Evolutionary conservation across 306 rosid species (phyloP).

Genomic region (Rubus idaeus): DNA sequence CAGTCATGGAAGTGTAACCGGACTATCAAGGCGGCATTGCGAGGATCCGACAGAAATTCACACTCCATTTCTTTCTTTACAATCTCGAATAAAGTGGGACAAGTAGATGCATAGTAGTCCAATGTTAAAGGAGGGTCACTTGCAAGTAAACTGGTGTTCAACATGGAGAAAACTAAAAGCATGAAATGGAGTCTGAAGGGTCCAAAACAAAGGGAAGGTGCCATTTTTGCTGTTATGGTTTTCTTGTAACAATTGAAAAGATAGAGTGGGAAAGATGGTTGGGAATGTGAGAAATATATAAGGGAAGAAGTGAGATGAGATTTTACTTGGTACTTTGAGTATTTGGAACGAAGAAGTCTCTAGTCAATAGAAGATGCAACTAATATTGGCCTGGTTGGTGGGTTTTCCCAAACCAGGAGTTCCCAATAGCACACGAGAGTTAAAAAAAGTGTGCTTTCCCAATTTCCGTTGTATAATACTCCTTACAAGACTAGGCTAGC

Average conservation of each 20-base stretch:
- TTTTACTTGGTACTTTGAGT: constrained; percentile 37
- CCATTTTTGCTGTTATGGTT: constrained; percentile 40
- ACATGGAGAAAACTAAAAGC: constrained; percentile 27
- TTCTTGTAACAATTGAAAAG: constrained; percentile 21
- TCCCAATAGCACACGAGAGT: not conserved
- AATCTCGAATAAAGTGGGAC: constrained; percentile 69
- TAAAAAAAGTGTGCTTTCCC: not conserved
- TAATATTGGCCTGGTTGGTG: constrained; percentile 66
- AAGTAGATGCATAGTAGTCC: constrained; percentile 70
- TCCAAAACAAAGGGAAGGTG: constrained; percentile 26
- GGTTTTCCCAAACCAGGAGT: constrained; percentile 45
- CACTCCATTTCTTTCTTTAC: constrained; percentile 77
- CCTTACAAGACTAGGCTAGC: constrained; percentile 14
- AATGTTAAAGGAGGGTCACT: constrained; percentile 58
- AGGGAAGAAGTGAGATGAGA: constrained; percentile 7
- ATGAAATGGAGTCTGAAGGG: constrained; percentile 31
- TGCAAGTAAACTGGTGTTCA: constrained; percentile 39
- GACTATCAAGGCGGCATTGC: constrained; percentile 62
- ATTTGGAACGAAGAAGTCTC: constrained; percentile 16
- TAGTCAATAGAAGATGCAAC: constrained; percentile 94
- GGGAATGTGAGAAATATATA: constrained; percentile 39
- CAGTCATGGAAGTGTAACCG: constrained; percentile 92
- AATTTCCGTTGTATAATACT: not conserved
- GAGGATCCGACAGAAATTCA: constrained; percentile 59
- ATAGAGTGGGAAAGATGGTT: constrained; percentile 46